Evolutionary conservation across 164 flowering plant species (phyloP).

Genomic region (Vitis cinerea): DNA sequence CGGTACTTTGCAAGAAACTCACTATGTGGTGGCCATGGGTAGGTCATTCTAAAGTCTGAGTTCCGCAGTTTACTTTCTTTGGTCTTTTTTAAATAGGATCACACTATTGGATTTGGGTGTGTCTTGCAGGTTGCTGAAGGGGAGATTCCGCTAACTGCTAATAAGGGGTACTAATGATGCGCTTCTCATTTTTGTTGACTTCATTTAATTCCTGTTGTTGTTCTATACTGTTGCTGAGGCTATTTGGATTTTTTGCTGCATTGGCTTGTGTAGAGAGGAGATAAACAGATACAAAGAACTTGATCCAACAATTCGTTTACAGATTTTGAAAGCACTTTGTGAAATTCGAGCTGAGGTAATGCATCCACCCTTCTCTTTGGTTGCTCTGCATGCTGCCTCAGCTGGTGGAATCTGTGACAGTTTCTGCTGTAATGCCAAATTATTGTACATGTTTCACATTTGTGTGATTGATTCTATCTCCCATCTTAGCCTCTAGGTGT

Average conservation of each 20-base stretch:
- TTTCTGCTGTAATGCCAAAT: neutral
- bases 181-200: neutral
- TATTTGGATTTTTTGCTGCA: neutral
- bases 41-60: constrained; percentile 21
- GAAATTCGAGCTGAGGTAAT: constrained; percentile 75
- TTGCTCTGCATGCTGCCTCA: constrained; percentile 1
- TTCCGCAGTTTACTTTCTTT: neutral
- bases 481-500: neutral
- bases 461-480: neutral
- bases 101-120: neutral
- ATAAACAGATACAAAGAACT: constrained; percentile 62
- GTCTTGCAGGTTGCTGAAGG: constrained; percentile 83
- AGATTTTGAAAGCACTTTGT: constrained; percentile 84
- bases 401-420: neutral
- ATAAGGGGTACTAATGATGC: constrained; percentile 55
- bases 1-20: constrained; percentile 66
- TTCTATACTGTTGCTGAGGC: neutral
- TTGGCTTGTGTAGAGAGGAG: constrained; percentile 62
- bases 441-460: too few species aligned
- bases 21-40: constrained; percentile 92
- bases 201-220: neutral
- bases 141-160: constrained; percentile 51
- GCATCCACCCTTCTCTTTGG: neutral
- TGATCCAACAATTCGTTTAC: constrained; percentile 59
- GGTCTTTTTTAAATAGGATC: neutral